A percentile compares a stretch with the other conserved stretches of the same genome.
These are phyloP conservation scores for Phialemoniopsis sp. DNA, from an alignment of 2,329 filamentous ascomycete genomes.

Conservation along the genomic window DNA sequence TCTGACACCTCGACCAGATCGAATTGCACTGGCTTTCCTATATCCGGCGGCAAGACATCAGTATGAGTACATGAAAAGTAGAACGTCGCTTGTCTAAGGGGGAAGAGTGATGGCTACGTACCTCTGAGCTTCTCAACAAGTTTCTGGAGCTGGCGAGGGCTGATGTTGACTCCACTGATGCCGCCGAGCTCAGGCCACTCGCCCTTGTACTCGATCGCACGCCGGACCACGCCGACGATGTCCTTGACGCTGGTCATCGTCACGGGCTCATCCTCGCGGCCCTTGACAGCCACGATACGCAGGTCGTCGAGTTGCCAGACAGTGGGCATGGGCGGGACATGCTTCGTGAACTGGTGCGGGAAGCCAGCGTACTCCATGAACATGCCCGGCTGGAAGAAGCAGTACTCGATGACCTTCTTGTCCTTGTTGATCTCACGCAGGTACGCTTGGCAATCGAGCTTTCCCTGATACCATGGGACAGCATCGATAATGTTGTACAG, in stretches of 20 bases:
- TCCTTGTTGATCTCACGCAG: constrained; percentile 35
- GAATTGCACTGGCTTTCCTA: too few species aligned
- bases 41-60: too few species aligned
- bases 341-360: constrained; percentile 31
- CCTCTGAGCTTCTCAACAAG: constrained; percentile 27
- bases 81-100: too few species aligned
- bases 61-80: too few species aligned
- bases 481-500: too few species aligned
- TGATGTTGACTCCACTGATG: constrained; percentile 24
- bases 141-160: constrained; percentile 20
- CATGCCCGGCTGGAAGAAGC: constrained; percentile 42
- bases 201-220: constrained; percentile 30
- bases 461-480: too few species aligned
- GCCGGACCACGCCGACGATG: constrained; percentile 25
- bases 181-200: constrained; percentile 35
- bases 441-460: too few species aligned
- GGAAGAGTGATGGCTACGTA: too few species aligned
- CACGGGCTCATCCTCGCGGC: constrained; percentile 19
- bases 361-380: constrained; percentile 44
- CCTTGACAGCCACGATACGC: constrained; percentile 22
- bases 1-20: too few species aligned
- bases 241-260: constrained; percentile 28
- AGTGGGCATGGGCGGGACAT: constrained; percentile 25
- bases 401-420: constrained; percentile 39
- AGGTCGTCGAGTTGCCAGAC: constrained; percentile 28